Evolutionary conservation across 192 early-diverging fungal genomes (phyloP).

Genomic region (Oehlia diaphana): DNA sequence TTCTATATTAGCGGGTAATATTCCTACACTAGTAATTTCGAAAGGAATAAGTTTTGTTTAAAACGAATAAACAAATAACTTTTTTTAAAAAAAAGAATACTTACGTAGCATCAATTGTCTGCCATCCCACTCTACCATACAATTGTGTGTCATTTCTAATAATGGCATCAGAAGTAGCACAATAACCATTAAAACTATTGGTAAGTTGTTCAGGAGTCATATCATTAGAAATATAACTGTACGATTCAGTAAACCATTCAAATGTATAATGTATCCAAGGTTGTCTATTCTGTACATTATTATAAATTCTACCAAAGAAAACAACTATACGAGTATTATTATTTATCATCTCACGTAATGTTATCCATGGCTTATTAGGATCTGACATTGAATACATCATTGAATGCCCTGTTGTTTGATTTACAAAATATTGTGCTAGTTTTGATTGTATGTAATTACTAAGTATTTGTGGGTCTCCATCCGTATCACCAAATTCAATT

Average conservation of each 20-base stretch:
- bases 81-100: neutral
- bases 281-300: constrained; percentile 26
- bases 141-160: constrained; percentile 28
- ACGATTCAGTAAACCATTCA: constrained; percentile 36
- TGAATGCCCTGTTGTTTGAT: constrained; percentile 16
- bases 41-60: neutral
- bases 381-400: constrained; percentile 25
- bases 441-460: constrained; percentile 29
- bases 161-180: neutral
- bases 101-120: constrained; percentile 45
- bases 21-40: neutral
- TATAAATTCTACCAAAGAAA: constrained; percentile 35
- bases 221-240: constrained; percentile 28
- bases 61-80: neutral
- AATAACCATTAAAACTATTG: constrained; percentile 33
- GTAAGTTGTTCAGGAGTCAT: constrained; percentile 29
- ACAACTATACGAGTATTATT: constrained; percentile 39
- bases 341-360: constrained; percentile 40
- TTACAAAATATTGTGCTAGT: constrained; percentile 36
- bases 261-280: constrained; percentile 38
- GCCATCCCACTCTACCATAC: constrained; percentile 32
- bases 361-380: constrained; percentile 30
- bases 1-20: neutral
- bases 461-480: constrained; percentile 26
- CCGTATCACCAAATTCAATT: constrained; percentile 40